Conservation (phyloP, 2,329 filamentous ascomycete genomes). For the Colletotrichum abscissum region DNA sequence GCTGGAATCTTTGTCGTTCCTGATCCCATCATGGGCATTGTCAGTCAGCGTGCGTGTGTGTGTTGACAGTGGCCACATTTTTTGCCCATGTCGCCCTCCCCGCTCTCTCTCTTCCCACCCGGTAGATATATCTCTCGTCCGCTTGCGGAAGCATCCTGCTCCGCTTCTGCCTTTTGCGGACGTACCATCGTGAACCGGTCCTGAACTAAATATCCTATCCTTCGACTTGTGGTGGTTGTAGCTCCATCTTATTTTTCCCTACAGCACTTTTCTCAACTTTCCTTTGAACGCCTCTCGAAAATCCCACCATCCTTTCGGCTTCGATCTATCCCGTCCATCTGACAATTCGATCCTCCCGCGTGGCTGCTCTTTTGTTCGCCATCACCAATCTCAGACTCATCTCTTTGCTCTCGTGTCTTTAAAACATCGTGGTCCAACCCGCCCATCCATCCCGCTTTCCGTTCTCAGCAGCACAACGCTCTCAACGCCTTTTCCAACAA, state of each 20-base stretch:
- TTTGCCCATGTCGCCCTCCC: background rate
- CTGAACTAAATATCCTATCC: background rate
- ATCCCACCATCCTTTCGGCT: background rate
- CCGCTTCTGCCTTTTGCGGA: constrained; percentile 15
- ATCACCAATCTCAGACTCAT: background rate
- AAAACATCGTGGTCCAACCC: constrained; percentile 17
- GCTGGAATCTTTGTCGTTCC: constrained; percentile 10
- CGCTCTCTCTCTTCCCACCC: background rate
- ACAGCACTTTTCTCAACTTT: background rate
- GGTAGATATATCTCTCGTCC: background rate
- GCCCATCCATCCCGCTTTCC: background rate
- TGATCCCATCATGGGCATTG: background rate
- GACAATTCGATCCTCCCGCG: constrained; percentile 3
- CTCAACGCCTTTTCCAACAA: background rate
- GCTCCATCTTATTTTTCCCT: background rate
- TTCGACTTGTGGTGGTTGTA: background rate
- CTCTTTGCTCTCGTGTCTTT: constrained; percentile 17
- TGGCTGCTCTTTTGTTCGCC: background rate
- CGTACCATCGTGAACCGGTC: constrained; percentile 16
- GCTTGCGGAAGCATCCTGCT: constrained; percentile 18
- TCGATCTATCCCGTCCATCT: background rate
- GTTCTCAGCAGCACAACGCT: constrained; percentile 10
- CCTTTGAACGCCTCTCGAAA: constrained; percentile 7
- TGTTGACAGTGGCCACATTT: background rate
- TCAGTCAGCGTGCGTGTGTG: background rate